Conservation (phyloP, 352 stramenopile species). For the Globisporangium barbulae region DNA sequence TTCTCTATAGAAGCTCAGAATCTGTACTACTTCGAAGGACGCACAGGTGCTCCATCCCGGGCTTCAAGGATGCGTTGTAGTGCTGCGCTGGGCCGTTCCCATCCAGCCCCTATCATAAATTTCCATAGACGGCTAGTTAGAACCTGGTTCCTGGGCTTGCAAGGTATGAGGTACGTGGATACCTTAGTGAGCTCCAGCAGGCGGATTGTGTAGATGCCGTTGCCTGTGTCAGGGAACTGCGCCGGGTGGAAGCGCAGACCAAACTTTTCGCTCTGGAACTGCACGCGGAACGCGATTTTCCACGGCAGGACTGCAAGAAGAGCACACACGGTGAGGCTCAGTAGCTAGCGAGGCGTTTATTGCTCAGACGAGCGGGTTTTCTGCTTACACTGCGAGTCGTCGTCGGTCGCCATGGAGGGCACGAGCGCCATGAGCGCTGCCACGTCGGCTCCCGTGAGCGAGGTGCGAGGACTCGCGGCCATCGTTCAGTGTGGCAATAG, state of each 20-base stretch:
- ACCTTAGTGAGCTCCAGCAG: slow-evolving; percentile 71
- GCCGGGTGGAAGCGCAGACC: slow-evolving; percentile 75
- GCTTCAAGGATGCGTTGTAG: slow-evolving; percentile 65
- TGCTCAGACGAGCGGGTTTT: no score
- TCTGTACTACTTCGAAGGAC: neutral
- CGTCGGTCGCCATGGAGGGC: slow-evolving; percentile 38
- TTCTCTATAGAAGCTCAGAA: neutral
- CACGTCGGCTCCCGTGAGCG: slow-evolving; percentile 13
- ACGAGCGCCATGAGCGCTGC: slow-evolving; percentile 23
- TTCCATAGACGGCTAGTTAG: neutral
- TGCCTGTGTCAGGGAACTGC: slow-evolving; percentile 78
- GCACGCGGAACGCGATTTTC: slow-evolving; percentile 82
- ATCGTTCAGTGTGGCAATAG: slow-evolving; percentile 1
- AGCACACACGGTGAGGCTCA: no score
- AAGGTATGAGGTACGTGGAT: neutral
- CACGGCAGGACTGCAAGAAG: slow-evolving; percentile 54
- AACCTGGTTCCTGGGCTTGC: neutral
- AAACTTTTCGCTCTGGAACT: slow-evolving; percentile 79
- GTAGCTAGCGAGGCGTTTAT: no score
- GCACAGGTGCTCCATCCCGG: slow-evolving; percentile 60
- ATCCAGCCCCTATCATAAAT: slow-evolving; percentile 28
- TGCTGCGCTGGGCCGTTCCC: slow-evolving; percentile 56
- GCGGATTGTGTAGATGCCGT: slow-evolving; percentile 81
- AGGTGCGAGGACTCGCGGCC: slow-evolving; percentile 13
- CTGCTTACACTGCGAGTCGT: slow-evolving; percentile 42